phyloP scores from a whole-genome alignment of 78 protist species.

The Polysphondylium violaceum region DNA sequence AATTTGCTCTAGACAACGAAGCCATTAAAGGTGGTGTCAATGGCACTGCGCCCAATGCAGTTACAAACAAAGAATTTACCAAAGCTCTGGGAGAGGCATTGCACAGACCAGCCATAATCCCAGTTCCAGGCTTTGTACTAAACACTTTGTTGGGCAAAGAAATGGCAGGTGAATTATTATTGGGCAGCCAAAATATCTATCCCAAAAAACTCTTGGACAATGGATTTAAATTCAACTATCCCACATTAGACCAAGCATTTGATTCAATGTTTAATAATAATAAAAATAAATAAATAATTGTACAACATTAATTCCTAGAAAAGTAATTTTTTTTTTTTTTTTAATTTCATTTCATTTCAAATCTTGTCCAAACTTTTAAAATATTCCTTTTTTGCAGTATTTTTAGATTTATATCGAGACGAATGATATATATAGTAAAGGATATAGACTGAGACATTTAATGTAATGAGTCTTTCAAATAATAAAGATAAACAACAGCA shows the following conservation, averaged over 20 bases:
- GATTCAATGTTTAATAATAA: no score
- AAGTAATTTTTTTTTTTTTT: no score
- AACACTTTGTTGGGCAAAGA: slow-evolving; percentile 13
- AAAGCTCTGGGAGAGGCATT: slow-evolving; percentile 3
- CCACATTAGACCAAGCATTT: background rate
- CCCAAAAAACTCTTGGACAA: background rate
- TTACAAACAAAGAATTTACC: slow-evolving; percentile 12
- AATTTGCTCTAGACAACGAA: background rate
- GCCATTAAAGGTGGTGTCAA: slow-evolving; percentile 9
- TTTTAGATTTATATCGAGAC: no score
- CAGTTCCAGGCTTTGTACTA: slow-evolving; percentile 16
- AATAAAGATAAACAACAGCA: no score
- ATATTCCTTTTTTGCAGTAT: no score
- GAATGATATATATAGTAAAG: no score
- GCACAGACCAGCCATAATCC: slow-evolving; percentile 28
- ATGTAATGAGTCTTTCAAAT: no score
- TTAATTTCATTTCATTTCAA: no score
- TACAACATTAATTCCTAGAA: no score
- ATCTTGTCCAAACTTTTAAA: no score
- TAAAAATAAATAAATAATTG: no score
- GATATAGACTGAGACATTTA: no score
- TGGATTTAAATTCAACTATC: background rate
- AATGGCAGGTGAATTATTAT: slow-evolving; percentile 28
- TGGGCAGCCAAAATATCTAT: slow-evolving; percentile 22
- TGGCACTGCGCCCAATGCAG: slow-evolving; percentile 26